Percentiles rank a stretch among this genome's conserved stretches.
These are phyloP conservation scores for Russula olivacea DNA, from an alignment of 768 basidiomycete genomes.

Conservation along the genomic window DNA sequence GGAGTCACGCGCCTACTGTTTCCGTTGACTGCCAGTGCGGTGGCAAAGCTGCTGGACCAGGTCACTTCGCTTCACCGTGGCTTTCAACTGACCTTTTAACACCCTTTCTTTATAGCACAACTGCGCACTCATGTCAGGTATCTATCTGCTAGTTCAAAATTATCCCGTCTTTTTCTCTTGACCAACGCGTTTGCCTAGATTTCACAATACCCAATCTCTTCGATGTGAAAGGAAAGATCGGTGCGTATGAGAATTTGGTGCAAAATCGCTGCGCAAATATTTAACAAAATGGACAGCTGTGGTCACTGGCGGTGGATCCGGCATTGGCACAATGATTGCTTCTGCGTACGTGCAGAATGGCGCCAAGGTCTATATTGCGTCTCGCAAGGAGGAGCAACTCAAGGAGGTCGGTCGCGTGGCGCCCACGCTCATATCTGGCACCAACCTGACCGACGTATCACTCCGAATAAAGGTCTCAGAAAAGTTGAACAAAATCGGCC, in stretches of 20 bases:
- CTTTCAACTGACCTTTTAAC: neutral
- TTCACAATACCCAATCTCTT: constrained; percentile 21
- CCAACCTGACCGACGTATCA: constrained; percentile 36
- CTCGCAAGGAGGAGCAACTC: constrained; percentile 72
- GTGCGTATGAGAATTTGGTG: neutral
- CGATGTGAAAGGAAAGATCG: constrained; percentile 25
- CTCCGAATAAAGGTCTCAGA: constrained; percentile 31
- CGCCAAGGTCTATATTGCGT: constrained; percentile 84
- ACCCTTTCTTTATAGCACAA: neutral
- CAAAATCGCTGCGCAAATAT: neutral
- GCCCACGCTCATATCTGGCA: neutral
- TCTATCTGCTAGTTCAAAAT: neutral
- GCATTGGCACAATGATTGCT: constrained; percentile 83
- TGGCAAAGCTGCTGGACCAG: too few relatives aligned
- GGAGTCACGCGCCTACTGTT: too few relatives aligned
- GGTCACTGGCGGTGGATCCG: constrained; percentile 78
- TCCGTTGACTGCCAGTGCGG: too few relatives aligned
- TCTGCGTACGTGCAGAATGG: constrained; percentile 79
- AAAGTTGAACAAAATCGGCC: constrained; percentile 54
- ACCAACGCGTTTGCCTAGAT: constrained; percentile 5
- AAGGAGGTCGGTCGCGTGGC: constrained; percentile 46
- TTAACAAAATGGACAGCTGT: constrained; percentile 43
- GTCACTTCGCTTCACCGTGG: too few relatives aligned
- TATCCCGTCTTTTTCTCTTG: neutral
- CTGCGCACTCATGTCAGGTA: constrained; percentile 6